Percentiles rank a stretch among this genome's conserved stretches.
These are phyloP conservation scores for Trametes maxima DNA, from an alignment of 768 basidiomycete genomes.

Conservation along the genomic window DNA sequence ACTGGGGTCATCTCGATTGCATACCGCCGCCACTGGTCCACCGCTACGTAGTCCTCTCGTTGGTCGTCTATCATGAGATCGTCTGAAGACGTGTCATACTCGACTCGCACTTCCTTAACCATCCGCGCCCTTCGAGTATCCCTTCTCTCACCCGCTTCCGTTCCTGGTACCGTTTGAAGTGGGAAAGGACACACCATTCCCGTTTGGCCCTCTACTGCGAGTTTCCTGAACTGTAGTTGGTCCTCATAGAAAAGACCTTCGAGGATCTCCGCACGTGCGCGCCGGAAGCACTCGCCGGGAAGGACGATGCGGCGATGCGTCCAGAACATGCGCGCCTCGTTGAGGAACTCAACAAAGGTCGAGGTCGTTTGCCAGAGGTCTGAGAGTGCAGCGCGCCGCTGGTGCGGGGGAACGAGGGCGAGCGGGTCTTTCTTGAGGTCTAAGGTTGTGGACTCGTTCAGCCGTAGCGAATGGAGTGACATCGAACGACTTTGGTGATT, in stretches of 20 bases:
- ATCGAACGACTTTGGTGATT: background rate
- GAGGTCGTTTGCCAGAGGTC: background rate
- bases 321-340: background rate
- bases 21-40: slow-evolving; percentile 5
- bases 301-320: background rate
- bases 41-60: background rate
- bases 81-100: background rate
- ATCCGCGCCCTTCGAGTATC: background rate
- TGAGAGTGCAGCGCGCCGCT: background rate
- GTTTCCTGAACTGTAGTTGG: background rate
- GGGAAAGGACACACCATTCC: background rate
- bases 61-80: background rate
- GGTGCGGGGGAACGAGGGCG: background rate
- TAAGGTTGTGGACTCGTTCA: background rate
- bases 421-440: background rate
- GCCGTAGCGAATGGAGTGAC: background rate
- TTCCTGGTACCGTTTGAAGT: background rate
- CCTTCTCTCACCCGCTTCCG: background rate
- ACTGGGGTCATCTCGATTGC: background rate
- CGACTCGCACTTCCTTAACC: background rate
- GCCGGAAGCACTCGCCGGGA: slow-evolving; percentile 9
- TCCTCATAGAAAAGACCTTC: slow-evolving; percentile 5
- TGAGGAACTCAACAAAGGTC: background rate
- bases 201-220: background rate
- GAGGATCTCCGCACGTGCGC: background rate